These are phyloP conservation scores for Elongisporangium prolatum DNA, from an alignment of 352 stramenopile species.

Conservation along the genomic window DNA sequence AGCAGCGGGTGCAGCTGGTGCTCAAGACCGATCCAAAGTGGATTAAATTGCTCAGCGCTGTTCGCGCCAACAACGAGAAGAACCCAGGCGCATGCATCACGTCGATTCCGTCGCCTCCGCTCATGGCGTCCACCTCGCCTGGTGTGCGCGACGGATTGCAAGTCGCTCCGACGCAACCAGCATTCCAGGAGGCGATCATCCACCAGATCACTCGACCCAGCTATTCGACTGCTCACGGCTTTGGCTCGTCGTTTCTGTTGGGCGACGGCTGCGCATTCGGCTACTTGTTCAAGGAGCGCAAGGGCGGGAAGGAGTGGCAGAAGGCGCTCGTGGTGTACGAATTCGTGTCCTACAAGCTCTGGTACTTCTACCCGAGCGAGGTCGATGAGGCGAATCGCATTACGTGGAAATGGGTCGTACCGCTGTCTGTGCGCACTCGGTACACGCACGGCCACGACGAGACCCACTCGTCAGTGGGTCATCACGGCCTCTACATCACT, in stretches of 20 bases:
- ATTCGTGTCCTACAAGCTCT: constrained; percentile 83
- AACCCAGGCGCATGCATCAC: constrained; percentile 59
- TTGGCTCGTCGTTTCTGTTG: constrained; percentile 82
- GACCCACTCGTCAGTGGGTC: constrained; percentile 73
- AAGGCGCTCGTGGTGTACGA: constrained; percentile 86
- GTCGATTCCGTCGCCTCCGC: constrained; percentile 31
- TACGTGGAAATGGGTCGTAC: constrained; percentile 87
- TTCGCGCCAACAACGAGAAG: constrained; percentile 2
- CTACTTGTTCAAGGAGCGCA: constrained; percentile 78
- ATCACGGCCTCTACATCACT: constrained; percentile 80
- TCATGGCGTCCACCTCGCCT: constrained; percentile 15
- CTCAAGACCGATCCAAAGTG: constrained; percentile 48
- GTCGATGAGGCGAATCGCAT: constrained; percentile 78
- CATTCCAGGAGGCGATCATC: constrained; percentile 86
- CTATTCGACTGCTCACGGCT: constrained; percentile 77
- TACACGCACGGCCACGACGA: constrained; percentile 86
- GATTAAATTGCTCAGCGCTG: constrained; percentile 33
- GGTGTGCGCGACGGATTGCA: neutral
- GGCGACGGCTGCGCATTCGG: constrained; percentile 82
- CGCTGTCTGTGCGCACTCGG: constrained; percentile 57
- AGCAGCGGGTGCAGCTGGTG: constrained; percentile 56
- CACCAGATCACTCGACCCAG: constrained; percentile 83
- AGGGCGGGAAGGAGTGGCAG: constrained; percentile 62
- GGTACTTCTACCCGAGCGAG: constrained; percentile 87
- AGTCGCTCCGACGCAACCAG: constrained; percentile 40